These are phyloP conservation scores for Chaetomium globosum DNA, from an alignment of 2,329 filamentous ascomycete species.

Conservation along the genomic window DNA sequence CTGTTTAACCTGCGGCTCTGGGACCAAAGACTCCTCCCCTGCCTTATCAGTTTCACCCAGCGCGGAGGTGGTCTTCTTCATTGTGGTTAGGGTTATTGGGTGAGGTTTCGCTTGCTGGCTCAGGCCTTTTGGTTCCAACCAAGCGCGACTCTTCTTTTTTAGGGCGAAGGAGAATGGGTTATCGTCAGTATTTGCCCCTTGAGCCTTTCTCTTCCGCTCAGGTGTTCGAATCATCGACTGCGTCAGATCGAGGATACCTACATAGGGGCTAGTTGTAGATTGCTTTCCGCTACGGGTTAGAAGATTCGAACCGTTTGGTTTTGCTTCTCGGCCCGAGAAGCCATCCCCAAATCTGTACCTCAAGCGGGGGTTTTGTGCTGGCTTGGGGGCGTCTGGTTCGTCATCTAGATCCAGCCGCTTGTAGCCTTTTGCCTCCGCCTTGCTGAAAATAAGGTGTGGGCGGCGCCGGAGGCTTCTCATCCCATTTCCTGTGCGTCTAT, in stretches of 20 bases:
- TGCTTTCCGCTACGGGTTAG: slow-evolving; percentile 28
- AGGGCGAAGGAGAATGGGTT: slow-evolving; percentile 19
- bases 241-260: slow-evolving; percentile 35
- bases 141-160: slow-evolving; percentile 22
- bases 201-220: slow-evolving; percentile 17
- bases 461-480: slow-evolving; percentile 23
- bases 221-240: slow-evolving; percentile 22
- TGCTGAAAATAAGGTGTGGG: slow-evolving; percentile 34
- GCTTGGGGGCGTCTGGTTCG: not conserved
- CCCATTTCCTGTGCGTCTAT: slow-evolving; percentile 10
- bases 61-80: slow-evolving; percentile 1
- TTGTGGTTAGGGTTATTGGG: not conserved
- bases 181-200: slow-evolving; percentile 14
- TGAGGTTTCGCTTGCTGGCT: not conserved
- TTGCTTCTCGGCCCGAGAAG: slow-evolving; percentile 35
- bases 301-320: slow-evolving; percentile 29
- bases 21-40: not conserved
- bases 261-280: not conserved
- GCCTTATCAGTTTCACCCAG: not conserved
- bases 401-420: slow-evolving; percentile 32
- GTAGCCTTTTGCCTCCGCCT: slow-evolving; percentile 29
- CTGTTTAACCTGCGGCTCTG: not conserved
- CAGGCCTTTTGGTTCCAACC: slow-evolving; percentile 12
- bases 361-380: not conserved
- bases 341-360: slow-evolving; percentile 32